These are phyloP conservation scores for Skeletonema menzelii DNA, from an alignment of 108 stramenopile genomes.

Conservation along the genomic window DNA sequence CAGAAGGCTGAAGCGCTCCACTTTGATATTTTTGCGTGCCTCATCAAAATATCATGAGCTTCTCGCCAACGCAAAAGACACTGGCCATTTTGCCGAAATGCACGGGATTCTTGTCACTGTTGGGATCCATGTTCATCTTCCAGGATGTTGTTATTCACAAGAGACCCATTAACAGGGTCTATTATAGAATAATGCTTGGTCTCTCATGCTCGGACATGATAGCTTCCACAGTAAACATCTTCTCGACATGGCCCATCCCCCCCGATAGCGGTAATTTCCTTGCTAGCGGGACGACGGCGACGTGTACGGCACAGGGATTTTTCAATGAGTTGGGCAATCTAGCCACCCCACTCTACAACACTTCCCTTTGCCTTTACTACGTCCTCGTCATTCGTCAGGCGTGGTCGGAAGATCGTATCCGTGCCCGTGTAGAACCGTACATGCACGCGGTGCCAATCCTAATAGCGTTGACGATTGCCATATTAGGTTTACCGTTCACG, in stretches of 20 bases:
- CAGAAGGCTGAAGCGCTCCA: too few species aligned
- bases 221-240: constrained; percentile 31
- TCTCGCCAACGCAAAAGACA: constrained; percentile 14
- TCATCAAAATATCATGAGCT: not conserved
- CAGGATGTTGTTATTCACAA: constrained; percentile 38
- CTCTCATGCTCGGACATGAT: constrained; percentile 36
- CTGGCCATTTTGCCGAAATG: constrained; percentile 46
- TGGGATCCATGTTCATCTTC: constrained; percentile 51
- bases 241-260: constrained; percentile 54
- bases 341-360: constrained; percentile 42
- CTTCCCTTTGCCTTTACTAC: constrained; percentile 38
- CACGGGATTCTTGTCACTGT: constrained; percentile 28
- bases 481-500: constrained; percentile 26
- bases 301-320: constrained; percentile 51
- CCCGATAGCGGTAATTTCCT: constrained; percentile 36
- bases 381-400: constrained; percentile 24
- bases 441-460: constrained; percentile 28
- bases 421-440: constrained; percentile 8
- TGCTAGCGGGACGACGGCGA: constrained; percentile 41
- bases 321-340: constrained; percentile 49
- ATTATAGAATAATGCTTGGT: constrained; percentile 48
- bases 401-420: constrained; percentile 32
- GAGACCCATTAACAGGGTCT: constrained; percentile 13
- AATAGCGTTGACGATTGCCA: constrained; percentile 27
- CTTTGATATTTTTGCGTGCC: too few species aligned